Base-by-base conservation (phyloP, 2,329 filamentous ascomycete species). In the Ophiocordyceps camponoti-floridani region DNA sequence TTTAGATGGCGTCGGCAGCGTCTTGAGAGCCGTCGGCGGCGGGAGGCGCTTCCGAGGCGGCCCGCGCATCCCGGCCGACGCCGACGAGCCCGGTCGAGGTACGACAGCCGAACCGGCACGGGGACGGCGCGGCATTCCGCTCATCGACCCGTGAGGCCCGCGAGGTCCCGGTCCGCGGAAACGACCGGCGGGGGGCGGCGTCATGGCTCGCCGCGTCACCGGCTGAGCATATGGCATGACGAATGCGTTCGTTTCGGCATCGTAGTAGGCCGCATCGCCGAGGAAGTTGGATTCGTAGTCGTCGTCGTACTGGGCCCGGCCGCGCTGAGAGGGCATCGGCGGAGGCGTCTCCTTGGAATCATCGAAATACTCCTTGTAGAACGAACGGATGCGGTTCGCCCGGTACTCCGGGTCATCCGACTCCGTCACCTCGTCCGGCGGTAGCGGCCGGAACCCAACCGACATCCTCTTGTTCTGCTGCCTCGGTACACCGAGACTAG, bases 281-380 rank as follows among this genome's bases (percentile, higher is more conserved):
- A 79, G 68, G 57, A 82, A 85, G 50, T 78, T 75, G 18, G 75
- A 66, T 47, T 82, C 78, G 55, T 85, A 84, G 53, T 89, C 83
- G 54, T 88, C 83, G 49, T 84, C 80, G 60, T 88, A 84, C 45
- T 69, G 58, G 14, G 56, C 52, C 19, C 50, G 51, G 38, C 43
- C 46, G 51, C 48, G 49, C 16, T 54, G 44, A 13, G 44, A 46
- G 8, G 61, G 61, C 53, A 70, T 51, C 1, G 65, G 63, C 26
- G 66, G 67, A n/a, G 62, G 54, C 6, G 58, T 52, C 40, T 62
- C 61, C 58, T 78, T 84, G 47, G 70, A 77, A 40, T 95, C 89
- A 52, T 96, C 91, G 54, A 98, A 98, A 66, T 98, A 98, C 59
- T 98, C 91, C 67, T 95, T 95, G 69, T 98, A 98, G 68, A 98